Conservation (phyloP, 495 filamentous ascomycete genomes). For the Parathielavia appendiculata region DNA sequence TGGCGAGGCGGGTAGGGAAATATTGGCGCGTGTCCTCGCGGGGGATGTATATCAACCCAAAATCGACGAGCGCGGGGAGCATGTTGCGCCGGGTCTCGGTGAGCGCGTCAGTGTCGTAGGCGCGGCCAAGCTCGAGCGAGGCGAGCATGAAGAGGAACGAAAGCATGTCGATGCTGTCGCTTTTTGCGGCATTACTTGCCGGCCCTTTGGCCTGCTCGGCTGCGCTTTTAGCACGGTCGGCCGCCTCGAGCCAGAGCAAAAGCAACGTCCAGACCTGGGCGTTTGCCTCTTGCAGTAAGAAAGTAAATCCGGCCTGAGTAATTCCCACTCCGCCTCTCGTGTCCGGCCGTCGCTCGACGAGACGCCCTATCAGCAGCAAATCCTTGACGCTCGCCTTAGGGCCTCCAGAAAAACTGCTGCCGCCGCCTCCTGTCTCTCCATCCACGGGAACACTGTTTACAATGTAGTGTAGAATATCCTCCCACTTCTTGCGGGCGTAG, state of each 20-base stretch:
- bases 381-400: conserved; percentile 78
- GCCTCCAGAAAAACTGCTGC: conserved; percentile 30
- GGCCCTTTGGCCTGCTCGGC: conserved; percentile 27
- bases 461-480: conserved; percentile 91
- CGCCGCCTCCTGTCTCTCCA: conserved; percentile 26
- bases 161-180: conserved; percentile 88
- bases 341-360: conserved; percentile 61
- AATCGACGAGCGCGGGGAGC: conserved; percentile 75
- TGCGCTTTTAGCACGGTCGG: conserved; percentile 46
- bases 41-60: conserved; percentile 79
- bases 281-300: conserved; percentile 89
- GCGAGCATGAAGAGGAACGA: conserved; percentile 96
- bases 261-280: conserved; percentile 94
- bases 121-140: conserved; percentile 81
- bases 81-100: conserved; percentile 78
- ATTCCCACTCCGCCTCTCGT: conserved; percentile 57
- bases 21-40: conserved; percentile 56
- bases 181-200: conserved; percentile 40
- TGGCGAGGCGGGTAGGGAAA: conserved; percentile 91
- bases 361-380: conserved; percentile 68
- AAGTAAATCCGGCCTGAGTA: conserved; percentile 87
- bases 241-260: conserved; percentile 84
- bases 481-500: conserved; percentile 87
- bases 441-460: conserved; percentile 52
- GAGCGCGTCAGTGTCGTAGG: conserved; percentile 76